Evolutionary conservation across 768 basidiomycete species (phyloP).

Genomic region (Mycena sanguinolenta): DNA sequence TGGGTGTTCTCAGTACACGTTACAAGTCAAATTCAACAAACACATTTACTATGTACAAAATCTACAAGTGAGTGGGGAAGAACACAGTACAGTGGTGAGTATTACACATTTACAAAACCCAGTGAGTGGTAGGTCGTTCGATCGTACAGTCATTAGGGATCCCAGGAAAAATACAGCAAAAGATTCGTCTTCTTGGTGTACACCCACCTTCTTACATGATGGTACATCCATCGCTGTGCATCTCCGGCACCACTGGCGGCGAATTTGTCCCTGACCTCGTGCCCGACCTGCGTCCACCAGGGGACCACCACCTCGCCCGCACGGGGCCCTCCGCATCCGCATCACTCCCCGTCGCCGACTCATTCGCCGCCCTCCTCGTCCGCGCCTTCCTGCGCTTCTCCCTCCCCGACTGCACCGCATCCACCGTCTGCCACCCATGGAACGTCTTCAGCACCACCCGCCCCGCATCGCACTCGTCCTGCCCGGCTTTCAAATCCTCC

Average conservation of each 20-base stretch:
- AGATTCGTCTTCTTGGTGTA: slow-evolving; percentile 22
- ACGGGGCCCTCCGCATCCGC: slow-evolving; percentile 39
- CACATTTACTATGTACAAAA: not conserved
- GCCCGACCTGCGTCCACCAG: slow-evolving; percentile 42
- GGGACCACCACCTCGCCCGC: slow-evolving; percentile 48
- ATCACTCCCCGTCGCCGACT: slow-evolving; percentile 49
- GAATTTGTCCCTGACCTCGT: slow-evolving; percentile 38
- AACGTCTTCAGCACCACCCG: slow-evolving; percentile 87
- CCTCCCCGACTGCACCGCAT: slow-evolving; percentile 75
- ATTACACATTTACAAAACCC: slow-evolving; percentile 11
- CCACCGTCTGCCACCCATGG: slow-evolving; percentile 89
- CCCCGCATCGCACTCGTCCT: slow-evolving; percentile 84
- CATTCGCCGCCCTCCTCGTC: slow-evolving; percentile 59
- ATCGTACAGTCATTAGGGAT: slow-evolving; percentile 34
- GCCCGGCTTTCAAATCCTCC: slow-evolving; percentile 75
- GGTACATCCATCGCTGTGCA: slow-evolving; percentile 23
- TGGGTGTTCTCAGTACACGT: too few species aligned
- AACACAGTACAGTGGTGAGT: not conserved
- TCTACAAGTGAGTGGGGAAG: not conserved
- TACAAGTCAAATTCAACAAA: not conserved
- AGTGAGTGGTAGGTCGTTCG: slow-evolving; percentile 23
- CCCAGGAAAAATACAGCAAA: slow-evolving; percentile 21
- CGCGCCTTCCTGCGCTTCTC: slow-evolving; percentile 74
- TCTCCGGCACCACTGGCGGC: slow-evolving; percentile 29
- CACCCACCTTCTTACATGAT: slow-evolving; percentile 32